These are phyloP conservation scores for Thelonectria discophora DNA, from an alignment of 2,329 filamentous ascomycete genomes.

Conservation along the genomic window DNA sequence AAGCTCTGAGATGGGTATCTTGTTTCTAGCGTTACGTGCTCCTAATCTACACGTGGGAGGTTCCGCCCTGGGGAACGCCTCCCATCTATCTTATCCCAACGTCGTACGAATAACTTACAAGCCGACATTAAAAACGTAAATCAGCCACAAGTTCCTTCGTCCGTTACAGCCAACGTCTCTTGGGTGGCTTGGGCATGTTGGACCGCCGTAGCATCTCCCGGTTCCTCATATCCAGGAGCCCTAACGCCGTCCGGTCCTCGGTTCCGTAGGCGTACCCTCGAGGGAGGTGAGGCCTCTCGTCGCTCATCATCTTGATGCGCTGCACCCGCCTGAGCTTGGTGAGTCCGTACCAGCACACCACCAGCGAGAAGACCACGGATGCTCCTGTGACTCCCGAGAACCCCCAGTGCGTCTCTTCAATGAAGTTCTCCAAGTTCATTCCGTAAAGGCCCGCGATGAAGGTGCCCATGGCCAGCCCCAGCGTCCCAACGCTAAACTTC, in stretches of 20 bases:
- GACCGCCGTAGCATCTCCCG: conserved; percentile 63
- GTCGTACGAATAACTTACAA: conserved; percentile 24
- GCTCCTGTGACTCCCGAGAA: conserved; percentile 78
- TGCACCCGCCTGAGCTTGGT: conserved; percentile 85
- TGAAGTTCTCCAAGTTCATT: conserved; percentile 99
- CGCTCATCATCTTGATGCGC: conserved; percentile 81
- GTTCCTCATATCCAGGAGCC: conserved; percentile 62
- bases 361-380: conserved; percentile 75
- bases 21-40: conserved; percentile 19
- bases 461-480: conserved; percentile 93
- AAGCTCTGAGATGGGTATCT: conserved; percentile 44
- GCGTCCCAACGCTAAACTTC: conserved; percentile 93
- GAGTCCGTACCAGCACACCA: conserved; percentile 86
- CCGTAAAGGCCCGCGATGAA: conserved; percentile 99
- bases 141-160: too few species aligned
- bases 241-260: conserved; percentile 53
- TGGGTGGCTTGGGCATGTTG: conserved; percentile 58
- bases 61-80: conserved; percentile 23
- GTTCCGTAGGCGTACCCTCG: conserved; percentile 51
- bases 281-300: conserved; percentile 51
- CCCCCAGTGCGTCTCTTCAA: conserved; percentile 90
- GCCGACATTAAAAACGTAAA: neutral
- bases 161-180: conserved; percentile 45
- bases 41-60: conserved; percentile 32
- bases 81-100: conserved; percentile 21